Base-by-base conservation (phyloP, 768 basidiomycete species). In the Phlegmacium glaucopus region DNA sequence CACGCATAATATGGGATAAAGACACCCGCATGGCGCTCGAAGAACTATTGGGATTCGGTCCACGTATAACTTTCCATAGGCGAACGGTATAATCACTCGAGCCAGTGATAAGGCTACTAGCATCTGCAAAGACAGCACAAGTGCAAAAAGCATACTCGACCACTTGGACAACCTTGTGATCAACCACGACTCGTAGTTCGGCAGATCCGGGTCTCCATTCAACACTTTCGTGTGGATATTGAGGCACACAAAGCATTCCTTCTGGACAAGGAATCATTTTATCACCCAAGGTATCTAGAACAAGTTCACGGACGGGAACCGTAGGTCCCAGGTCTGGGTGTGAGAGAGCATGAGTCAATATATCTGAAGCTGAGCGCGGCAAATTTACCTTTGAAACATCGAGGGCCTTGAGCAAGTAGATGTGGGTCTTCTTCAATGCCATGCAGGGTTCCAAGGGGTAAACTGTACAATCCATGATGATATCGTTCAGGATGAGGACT, bases 361-460 rank as follows among this genome's bases (percentile, higher is more conserved):
- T 40, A 12, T 16, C n/a, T 37, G 11, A 17, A 28, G 3, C 4
- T 13, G 11, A 45, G 16, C 29, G 15, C 34, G 4, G 13, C 9
- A 13, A 9, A 29, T 44, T 39, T 55, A 85, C 90, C 76, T 73
- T 72, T 82, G 50, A 81, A 69, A 30, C 76, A 78, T 27, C 76
- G 71, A 28, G 67, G 65, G 16, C 74, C 80, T 58, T 86, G 86
- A 0, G 70, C 60, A 18, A 92, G 72, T 16, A 87, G 66, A 44
- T 87, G 79, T 10, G 83, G 80, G 60, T 95, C 90, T 63, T 96
- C 94, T 47, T 87, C 87, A 26, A 95, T 74, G 2, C 94, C 94
- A 53, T 87, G 83, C 7, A 83, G 65, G 2, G 72, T 72, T 2
- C 85, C 85, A 4, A 85, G 64, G 0, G 94, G 90, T 12, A 96